Base-by-base conservation (phyloP, 2,329 filamentous ascomycete species). In the Sclerotinia trifoliorum region DNA sequence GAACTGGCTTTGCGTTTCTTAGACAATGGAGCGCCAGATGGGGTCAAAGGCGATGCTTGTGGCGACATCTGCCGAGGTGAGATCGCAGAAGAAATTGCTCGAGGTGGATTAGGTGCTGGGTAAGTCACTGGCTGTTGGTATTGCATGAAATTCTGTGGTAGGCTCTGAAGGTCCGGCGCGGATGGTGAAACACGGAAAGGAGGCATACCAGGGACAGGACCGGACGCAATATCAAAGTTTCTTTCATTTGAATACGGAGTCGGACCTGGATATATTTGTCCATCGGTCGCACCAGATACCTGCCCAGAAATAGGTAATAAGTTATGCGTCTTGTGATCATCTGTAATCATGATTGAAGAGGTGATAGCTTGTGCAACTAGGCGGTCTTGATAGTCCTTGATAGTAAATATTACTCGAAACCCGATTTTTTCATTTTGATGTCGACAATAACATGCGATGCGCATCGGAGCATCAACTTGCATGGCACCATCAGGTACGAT, bases 361-460 rank as follows among this genome's bases (percentile, higher is more conserved):
- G 92, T 93, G 72, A 97, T 90, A 65, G 89, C 88, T 79, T 99
- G 94, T 8, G 93, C 91, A 55, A 98, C 82, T 44, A 97, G 81
- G 56, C 88, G 88, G 74, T 89, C 91, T 71, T 87, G 82, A 76
- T 87, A 87, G 79, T 97, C 92, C 77, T 94, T 96, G 75, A 99
- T 84, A 1, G 94, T 98, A 79, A 98, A 96, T 71, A 99, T 96
- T 74, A 98, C 93, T 71, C 86, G 84, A 80, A 97, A 99, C 1
- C 94, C 94, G 73, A 90, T 83, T 81, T 98, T 98, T 80, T 98
- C 95, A 69, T 90, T 88, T 74, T 98, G 94, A 77, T 99, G 94
- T 26, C 94, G 88, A 80, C 94, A 98, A 80, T 98, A 99, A 78
- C 94, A 99, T 32, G 94, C 93, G 75, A 99, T 97, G 13, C 94